Evolutionary conservation across 345 rosid genomes (phyloP).

Genomic region (Geranium rotundifolium): DNA sequence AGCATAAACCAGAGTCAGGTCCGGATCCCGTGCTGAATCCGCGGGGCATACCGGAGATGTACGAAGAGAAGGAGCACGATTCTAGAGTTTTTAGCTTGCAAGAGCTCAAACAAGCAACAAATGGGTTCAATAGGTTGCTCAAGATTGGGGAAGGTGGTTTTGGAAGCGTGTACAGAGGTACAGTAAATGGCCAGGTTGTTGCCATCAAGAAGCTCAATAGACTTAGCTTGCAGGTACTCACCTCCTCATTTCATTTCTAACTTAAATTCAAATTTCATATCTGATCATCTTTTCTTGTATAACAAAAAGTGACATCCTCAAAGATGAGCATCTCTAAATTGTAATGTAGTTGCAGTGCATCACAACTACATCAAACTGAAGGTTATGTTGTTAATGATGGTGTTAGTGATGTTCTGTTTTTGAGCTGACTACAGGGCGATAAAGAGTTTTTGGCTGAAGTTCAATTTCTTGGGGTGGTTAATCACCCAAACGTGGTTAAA

Average conservation of each 20-base stretch:
- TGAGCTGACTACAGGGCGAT: conserved; percentile 45
- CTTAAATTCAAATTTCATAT: not conserved
- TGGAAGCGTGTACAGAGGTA: conserved; percentile 87
- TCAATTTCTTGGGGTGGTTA: conserved; percentile 68
- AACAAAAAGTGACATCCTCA: no score
- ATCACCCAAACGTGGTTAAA: conserved; percentile 77
- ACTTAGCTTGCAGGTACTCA: conserved; percentile 61
- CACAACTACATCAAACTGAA: not conserved
- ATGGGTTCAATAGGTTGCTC: conserved; percentile 47
- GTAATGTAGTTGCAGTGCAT: not conserved
- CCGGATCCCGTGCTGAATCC: conserved; percentile 33
- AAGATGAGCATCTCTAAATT: no score
- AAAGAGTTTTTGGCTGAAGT: conserved; percentile 92
- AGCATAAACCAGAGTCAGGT: conserved; percentile 34
- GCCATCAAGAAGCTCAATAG: conserved; percentile 86
- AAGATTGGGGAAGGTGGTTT: conserved; percentile 96
- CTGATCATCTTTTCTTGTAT: no score
- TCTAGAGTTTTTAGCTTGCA: conserved; percentile 49
- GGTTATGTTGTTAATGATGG: not conserved
- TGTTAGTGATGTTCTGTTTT: conserved; percentile 1
- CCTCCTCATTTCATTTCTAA: not conserved
- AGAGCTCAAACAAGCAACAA: conserved; percentile 65
- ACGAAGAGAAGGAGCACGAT: conserved; percentile 46
- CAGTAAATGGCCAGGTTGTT: conserved; percentile 30
- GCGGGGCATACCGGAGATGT: conserved; percentile 47